Evolutionary conservation across 371 early-diverging fungal species (phyloP), one percentile per base, ranked within the genome.

Genomic region (Mucor velutinosus): DNA sequence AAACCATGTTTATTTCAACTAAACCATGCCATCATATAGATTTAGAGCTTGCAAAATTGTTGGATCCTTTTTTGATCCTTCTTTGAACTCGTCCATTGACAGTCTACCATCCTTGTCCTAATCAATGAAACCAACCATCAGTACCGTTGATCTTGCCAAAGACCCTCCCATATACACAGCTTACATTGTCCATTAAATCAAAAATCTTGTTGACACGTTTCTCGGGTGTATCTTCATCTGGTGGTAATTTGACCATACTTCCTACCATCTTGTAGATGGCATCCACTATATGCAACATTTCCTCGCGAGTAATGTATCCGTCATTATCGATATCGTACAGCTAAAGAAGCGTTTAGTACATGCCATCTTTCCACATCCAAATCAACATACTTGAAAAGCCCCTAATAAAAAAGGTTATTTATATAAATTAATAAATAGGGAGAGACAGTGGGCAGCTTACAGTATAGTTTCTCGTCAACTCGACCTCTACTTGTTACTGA

Each of bases 251-350:
- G 47, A 92, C 92, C 92, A 93, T 93, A 64, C 88, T 90, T 12
- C 96, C 97, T 0, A 97, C 93, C 95, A 97, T 95, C 70, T 91
- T 92, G 76, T 97, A 96, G 55, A 98, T 94, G 7, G 98, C 94
- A 53, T 93, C 92, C 10, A 96, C 97, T 59, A 96, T 93, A 64
- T 77, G 79, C 47, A 93, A 70, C 96, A 97, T 95, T 81, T 98
- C 98, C 14, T 90, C 92, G 30, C 86, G 86, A 19, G 95, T 90
- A 66, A 98, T 95, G 73, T 81, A 88, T 21, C 96, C 94, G 74
- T 98, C 96, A 63, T 91, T 86, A 72, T 98, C 91, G 39, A 95
- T 92, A 79, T 98, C 98, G 67, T 96, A 97, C 64, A 98, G 76
- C 84, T 92, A 87, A 37, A 1, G 29, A 14, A 53, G 30, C n/a